Percentiles rank a stretch among this genome's conserved stretches.
Conservation (phyloP, 352 stramenopile genomes). For the Phytophthora pistaciae region DNA sequence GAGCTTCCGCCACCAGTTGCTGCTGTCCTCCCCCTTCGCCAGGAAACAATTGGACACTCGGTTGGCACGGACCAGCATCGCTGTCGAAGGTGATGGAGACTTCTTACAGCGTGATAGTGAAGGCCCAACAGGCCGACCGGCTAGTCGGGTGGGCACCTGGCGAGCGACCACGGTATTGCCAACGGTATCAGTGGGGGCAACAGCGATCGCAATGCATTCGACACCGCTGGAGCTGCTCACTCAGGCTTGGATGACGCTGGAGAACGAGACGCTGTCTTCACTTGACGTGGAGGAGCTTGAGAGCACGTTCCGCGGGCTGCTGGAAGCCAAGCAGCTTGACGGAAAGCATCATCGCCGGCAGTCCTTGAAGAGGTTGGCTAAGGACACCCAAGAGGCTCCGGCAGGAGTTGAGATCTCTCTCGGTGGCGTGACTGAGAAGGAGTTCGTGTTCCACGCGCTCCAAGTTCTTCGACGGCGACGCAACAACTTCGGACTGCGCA, state of each 20-base stretch:
- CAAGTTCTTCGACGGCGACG: conserved; percentile 56
- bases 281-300: conserved; percentile 57
- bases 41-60: conserved; percentile 19
- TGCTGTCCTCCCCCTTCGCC: conserved; percentile 40
- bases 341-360: conserved; percentile 9
- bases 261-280: conserved; percentile 49
- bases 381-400: background rate
- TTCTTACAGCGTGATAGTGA: conserved; percentile 8
- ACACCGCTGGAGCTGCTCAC: conserved; percentile 47
- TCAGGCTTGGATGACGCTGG: conserved; percentile 43
- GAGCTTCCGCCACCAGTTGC: conserved; percentile 52
- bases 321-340: conserved; percentile 47
- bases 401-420: conserved; percentile 30
- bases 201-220: conserved; percentile 12
- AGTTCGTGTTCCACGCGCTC: conserved; percentile 67
- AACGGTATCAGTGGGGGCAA: conserved; percentile 11
- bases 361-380: conserved; percentile 3
- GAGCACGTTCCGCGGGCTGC: conserved; percentile 37
- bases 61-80: background rate
- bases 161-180: conserved; percentile 20
- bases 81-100: background rate
- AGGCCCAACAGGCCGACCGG: background rate
- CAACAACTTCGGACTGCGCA: conserved; percentile 56
- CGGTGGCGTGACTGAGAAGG: conserved; percentile 64
- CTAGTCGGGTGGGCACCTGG: conserved; percentile 17